Evolutionary conservation across 1,139 yeast species (phyloP).

Genomic region (Suhomyces anneliseae): DNA sequence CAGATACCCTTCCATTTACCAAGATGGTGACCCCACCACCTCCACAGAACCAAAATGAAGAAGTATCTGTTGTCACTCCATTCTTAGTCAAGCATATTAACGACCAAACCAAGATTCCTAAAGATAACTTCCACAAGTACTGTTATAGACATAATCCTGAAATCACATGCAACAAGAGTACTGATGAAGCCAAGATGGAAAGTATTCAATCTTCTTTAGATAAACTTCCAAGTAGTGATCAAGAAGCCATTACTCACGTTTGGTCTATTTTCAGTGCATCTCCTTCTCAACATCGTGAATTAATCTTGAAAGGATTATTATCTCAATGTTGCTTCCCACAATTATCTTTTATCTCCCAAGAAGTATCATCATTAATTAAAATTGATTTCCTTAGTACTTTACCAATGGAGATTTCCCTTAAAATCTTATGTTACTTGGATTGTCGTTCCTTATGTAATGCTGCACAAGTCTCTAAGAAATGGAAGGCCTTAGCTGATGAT

Average conservation of each 20-base stretch:
- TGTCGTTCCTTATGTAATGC: slow-evolving; percentile 90
- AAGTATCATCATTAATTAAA: slow-evolving; percentile 74
- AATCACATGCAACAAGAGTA: slow-evolving; percentile 64
- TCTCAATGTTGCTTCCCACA: slow-evolving; percentile 96
- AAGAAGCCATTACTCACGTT: slow-evolving; percentile 69
- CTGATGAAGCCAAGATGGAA: slow-evolving; percentile 66
- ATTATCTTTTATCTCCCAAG: slow-evolving; percentile 76
- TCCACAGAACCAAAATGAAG: slow-evolving; percentile 6
- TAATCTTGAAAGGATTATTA: slow-evolving; percentile 79
- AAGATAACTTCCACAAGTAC: slow-evolving; percentile 58
- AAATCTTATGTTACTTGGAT: slow-evolving; percentile 83
- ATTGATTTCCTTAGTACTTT: slow-evolving; percentile 85
- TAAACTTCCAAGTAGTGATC: slow-evolving; percentile 58
- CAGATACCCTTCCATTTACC: slow-evolving; percentile 2
- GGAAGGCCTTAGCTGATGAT: slow-evolving; percentile 91
- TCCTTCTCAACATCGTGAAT: slow-evolving; percentile 62
- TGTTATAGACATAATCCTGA: slow-evolving; percentile 95
- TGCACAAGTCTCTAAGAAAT: slow-evolving; percentile 82
- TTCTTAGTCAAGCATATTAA: slow-evolving; percentile 46
- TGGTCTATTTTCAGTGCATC: slow-evolving; percentile 82
- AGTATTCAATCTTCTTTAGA: slow-evolving; percentile 62
- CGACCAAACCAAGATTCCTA: slow-evolving; percentile 43
- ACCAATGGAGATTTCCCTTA: slow-evolving; percentile 82
- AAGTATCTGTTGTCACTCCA: slow-evolving; percentile 45
- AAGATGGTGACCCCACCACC: slow-evolving; percentile 5